These are phyloP conservation scores for Myrmaecium sp. DNA, from an alignment of 2,329 filamentous ascomycete species.

Conservation along the genomic window DNA sequence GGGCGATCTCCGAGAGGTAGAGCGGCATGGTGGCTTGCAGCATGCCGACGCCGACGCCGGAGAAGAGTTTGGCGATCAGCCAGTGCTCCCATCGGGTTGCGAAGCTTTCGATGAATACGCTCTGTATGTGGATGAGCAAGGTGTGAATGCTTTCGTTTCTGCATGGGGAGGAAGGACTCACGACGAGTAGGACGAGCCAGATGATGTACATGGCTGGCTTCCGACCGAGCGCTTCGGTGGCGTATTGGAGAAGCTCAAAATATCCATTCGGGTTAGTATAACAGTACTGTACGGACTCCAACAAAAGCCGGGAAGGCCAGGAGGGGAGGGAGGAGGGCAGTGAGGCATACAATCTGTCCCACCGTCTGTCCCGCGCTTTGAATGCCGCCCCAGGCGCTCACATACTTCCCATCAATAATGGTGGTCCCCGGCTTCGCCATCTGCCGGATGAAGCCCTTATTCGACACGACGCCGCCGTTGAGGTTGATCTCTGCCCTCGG, in stretches of 20 bases:
- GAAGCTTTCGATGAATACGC: slow-evolving; percentile 22
- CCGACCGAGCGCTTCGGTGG: slow-evolving; percentile 19
- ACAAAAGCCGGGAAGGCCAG: too few species aligned
- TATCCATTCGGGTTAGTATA: too few species aligned
- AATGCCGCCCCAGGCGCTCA: slow-evolving; percentile 24
- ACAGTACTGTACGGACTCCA: too few species aligned
- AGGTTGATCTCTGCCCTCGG: too few species aligned
- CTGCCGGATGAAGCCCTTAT: slow-evolving; percentile 24
- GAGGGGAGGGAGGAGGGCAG: too few species aligned
- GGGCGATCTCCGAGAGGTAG: slow-evolving; percentile 41
- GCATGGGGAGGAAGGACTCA: slow-evolving; percentile 6
- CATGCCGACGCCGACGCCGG: slow-evolving; percentile 3
- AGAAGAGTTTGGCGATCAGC: slow-evolving; percentile 8
- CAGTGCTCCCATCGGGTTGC: slow-evolving; percentile 24
- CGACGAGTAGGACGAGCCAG: slow-evolving; percentile 17
- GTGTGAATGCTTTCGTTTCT: too few species aligned
- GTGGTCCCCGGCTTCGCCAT: slow-evolving; percentile 14
- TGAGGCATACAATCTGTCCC: slow-evolving; percentile 15
- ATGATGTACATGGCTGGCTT: slow-evolving; percentile 20
- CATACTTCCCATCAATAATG: slow-evolving; percentile 19
- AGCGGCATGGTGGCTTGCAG: slow-evolving; percentile 28
- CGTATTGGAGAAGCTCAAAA: slow-evolving; percentile 19
- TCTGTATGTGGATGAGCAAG: slow-evolving; percentile 6
- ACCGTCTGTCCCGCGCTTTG: slow-evolving; percentile 22
- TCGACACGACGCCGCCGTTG: slow-evolving; percentile 23